Evolutionary conservation across 2,329 filamentous ascomycete species (phyloP), one percentile per base, ranked within the genome.

Genomic region (Keithomyces neogunnii): DNA sequence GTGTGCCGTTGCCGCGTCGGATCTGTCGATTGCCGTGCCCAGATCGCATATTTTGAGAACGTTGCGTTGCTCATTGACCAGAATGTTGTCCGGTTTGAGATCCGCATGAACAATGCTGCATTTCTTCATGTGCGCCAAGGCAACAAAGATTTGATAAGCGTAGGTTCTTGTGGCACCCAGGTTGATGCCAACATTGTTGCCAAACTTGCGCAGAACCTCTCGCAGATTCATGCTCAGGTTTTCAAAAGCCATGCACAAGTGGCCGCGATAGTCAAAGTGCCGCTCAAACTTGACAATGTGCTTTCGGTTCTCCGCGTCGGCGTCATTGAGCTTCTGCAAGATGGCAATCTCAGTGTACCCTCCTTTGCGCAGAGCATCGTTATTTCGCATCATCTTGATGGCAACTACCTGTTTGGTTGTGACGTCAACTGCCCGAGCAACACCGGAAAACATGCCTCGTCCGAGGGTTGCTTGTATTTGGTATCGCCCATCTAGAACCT

Each of bases 351-450:
- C 93, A 53, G 93, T 96, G 68, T 90, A 84, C 26, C 91, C 93
- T 45, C 90, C 91, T 68, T 96, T 96, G 58, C 84, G 80, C 67
- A 96, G 86, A 10, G 89, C 88, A 63, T 96, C 91, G 62, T 99
- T 97, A 68, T 95, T 95, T 56, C 93, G 88, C 69, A 97, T 95
- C 61, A 99, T 93, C 72, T 99, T 99, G 76, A 99, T 88, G 29
- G 93, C 93, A 33, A 97, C 91, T n/a, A 87, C 67, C 59, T 81
- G 80, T 62, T 84, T 85, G 52, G 79, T 88, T 47, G 81, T 82
- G 28, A 85, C 80, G 67, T 96, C 91, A 56, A 82, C 78, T 28
- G 93, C 93, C 57, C 89, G 84, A 49, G 93, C 89, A n/a, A 99
- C 93, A 7, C 89, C 90, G 0, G 93, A 95, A 66, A 96, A 99